Base-by-base conservation (phyloP, 768 basidiomycete genomes). In the Mycena pura region DNA sequence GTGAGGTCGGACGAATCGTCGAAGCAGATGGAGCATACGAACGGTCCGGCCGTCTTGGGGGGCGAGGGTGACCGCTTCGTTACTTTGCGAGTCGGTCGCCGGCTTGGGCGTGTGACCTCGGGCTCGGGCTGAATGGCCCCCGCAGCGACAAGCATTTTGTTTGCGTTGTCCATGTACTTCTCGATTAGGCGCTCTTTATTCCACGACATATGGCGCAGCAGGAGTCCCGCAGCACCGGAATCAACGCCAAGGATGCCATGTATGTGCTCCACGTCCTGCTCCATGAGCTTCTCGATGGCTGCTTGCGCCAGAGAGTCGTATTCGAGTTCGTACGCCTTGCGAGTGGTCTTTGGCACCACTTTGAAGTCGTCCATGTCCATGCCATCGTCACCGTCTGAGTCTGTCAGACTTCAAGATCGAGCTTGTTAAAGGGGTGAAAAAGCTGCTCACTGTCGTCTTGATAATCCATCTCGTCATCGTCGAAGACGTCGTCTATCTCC, bases 101-200 rank as follows among this genome's bases (percentile, higher is more conserved):
- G 72, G 52, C 75, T 64, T 21, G 77, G 70, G 17, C 76, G 59
- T 51, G 71, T 66, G 21, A 81, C 66, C 34, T 76, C 69, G n/a
- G 81, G 79, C 39, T 85, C 74, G 50, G 85, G 58, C 70, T 79
- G 49, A 74, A 80, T 64, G 68, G 83, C 82, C 4, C 96, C 97
- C 1, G 96, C 94, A 7, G 86, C 84, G 25, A 86, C 81, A 27
- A 89, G 85, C 15, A 95, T 84, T 8, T 78, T 77, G 19, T 86
- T 80, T 1, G 93, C 86, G 60, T 94, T 92, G 68, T 98, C 96
- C 95, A 97, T 97, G 77, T 93, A 99, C 73, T 93, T 91, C 78
- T 99, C 96, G 67, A 95, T 93, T 21, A 99, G 84, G 56, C 90
- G 89, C 73, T 99, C 97, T 72, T 93, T 93, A 82, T 99, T 99